Conservation (phyloP, 768 basidiomycete genomes). For the Agaricus subrufescens region DNA sequence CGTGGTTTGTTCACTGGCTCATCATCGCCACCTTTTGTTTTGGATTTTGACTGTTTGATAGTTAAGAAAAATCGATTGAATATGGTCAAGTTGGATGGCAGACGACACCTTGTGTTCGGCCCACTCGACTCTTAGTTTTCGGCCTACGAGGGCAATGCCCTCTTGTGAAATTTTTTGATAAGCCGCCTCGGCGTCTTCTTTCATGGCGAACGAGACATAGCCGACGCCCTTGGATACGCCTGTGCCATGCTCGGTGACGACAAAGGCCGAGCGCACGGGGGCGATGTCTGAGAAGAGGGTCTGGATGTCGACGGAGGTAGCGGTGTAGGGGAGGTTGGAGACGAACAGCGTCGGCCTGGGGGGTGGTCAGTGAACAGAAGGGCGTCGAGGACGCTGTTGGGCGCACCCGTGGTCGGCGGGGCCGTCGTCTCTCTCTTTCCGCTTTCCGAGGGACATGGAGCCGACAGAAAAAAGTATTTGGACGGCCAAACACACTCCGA, state of each 20-base stretch:
- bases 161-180: conserved; percentile 61
- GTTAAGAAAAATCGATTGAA: conserved; percentile 4
- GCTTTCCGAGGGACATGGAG: conserved; percentile 15
- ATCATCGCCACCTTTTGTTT: conserved; percentile 34
- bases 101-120: conserved; percentile 66
- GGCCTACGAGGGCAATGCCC: conserved; percentile 60
- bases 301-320: conserved; percentile 85
- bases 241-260: conserved; percentile 76
- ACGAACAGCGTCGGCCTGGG: conserved; percentile 84
- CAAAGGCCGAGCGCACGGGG: conserved; percentile 90
- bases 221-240: conserved; percentile 91
- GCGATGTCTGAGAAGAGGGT: conserved; percentile 95
- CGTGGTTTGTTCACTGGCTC: conserved; percentile 38
- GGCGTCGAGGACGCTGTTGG: background rate
- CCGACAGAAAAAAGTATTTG: background rate
- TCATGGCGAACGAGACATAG: conserved; percentile 88
- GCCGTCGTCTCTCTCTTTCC: conserved; percentile 16
- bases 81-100: background rate
- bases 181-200: conserved; percentile 81
- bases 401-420: conserved; percentile 16
- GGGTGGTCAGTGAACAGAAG: background rate
- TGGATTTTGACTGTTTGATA: background rate
- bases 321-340: conserved; percentile 87
- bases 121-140: conserved; percentile 74
- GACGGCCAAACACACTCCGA: background rate